Evolutionary conservation across 129 eudicot species (phyloP).

Genomic region (Escallonia rubra): DNA sequence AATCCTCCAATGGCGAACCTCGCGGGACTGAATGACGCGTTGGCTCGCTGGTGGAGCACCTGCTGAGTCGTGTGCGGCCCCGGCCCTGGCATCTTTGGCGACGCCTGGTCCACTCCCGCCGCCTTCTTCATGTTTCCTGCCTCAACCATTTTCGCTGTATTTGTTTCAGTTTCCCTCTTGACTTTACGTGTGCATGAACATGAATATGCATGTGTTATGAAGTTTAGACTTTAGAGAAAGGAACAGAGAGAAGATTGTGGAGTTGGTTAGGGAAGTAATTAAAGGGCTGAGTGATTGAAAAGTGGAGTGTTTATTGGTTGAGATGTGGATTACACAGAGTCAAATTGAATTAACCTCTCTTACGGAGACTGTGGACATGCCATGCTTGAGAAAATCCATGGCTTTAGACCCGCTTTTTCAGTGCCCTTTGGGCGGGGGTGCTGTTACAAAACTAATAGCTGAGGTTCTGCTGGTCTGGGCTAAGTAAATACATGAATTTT

Average conservation of each 20-base stretch:
- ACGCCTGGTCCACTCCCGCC: conserved; percentile 12
- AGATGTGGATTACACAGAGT: too few species aligned
- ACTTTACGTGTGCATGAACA: conserved; percentile 1
- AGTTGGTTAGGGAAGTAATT: neutral
- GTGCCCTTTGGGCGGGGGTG: too few species aligned
- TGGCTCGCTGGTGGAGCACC: conserved; percentile 63
- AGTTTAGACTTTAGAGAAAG: neutral
- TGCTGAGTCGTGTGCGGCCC: conserved; percentile 27
- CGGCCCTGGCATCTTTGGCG: conserved; percentile 27
- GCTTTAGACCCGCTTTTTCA: too few species aligned
- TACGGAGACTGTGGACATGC: too few species aligned
- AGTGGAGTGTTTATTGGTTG: neutral
- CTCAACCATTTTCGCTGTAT: neutral
- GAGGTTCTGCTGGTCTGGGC: too few species aligned
- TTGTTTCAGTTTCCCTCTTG: neutral
- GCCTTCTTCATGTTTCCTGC: conserved; percentile 1
- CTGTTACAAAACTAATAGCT: too few species aligned
- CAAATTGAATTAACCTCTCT: too few species aligned
- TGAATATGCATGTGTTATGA: neutral
- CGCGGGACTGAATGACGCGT: conserved; percentile 36
- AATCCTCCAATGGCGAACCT: conserved; percentile 54
- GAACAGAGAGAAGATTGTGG: neutral
- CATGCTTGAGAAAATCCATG: too few species aligned
- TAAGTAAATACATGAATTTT: too few species aligned
- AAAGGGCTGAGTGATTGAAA: neutral